phyloP scores from a whole-genome alignment of 495 filamentous ascomycete genomes.

The Trichocladium antarcticum region DNA sequence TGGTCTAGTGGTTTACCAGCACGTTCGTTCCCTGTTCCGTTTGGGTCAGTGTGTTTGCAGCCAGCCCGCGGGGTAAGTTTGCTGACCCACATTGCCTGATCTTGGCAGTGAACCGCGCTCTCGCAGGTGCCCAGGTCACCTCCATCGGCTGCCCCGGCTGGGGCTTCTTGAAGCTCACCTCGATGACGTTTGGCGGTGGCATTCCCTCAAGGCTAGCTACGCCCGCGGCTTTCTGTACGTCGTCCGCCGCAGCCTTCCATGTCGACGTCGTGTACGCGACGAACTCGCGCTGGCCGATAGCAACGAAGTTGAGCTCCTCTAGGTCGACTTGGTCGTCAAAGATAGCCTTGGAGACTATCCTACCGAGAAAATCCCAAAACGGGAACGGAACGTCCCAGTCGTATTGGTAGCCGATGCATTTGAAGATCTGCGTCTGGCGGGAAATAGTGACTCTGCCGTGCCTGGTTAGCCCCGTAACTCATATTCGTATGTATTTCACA shows the following conservation, averaged over 20 bases:
- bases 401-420: constrained; percentile 1
- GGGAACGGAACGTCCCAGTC: neutral
- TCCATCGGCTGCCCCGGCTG: neutral
- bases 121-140: constrained; percentile 2
- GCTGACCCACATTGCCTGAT: neutral
- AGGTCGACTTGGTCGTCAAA: neutral
- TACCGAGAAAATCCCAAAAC: constrained; percentile 4
- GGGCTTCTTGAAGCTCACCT: constrained; percentile 4
- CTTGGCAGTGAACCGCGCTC: neutral
- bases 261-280: neutral
- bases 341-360: neutral
- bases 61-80: neutral
- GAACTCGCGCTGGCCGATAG: too few relatives aligned
- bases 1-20: neutral
- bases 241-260: neutral
- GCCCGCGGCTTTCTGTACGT: neutral
- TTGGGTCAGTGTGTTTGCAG: constrained; percentile 1
- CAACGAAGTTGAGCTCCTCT: neutral
- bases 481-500: neutral
- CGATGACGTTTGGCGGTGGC: neutral
- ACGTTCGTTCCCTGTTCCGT: constrained; percentile 3
- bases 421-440: neutral
- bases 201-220: neutral
- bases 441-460: neutral
- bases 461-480: neutral